Conservation (phyloP, 352 stramenopile genomes). For the Blastocystis sp. region DNA sequence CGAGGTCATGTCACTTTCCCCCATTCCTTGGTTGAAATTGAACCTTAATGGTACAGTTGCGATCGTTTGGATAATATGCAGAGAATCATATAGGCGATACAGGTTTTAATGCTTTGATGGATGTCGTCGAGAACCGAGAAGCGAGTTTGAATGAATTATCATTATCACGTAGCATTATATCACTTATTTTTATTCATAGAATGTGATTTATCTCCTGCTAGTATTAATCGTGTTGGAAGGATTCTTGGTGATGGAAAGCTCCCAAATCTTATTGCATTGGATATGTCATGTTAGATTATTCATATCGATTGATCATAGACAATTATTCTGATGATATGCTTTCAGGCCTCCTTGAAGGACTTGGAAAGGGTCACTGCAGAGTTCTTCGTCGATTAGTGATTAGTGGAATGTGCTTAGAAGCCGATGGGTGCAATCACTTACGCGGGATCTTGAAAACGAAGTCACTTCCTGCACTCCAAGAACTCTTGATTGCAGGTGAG, state of each 20-base stretch:
- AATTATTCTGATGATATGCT: constrained; percentile 42
- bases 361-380: neutral
- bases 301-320: neutral
- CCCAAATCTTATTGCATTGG: neutral
- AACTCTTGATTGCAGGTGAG: constrained; percentile 14
- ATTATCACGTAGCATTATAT: neutral
- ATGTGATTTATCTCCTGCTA: neutral
- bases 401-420: constrained; percentile 46
- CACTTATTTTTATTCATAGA: neutral
- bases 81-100: constrained; percentile 42
- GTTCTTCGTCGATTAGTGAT: neutral
- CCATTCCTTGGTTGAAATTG: neutral
- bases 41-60: neutral
- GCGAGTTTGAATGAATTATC: neutral
- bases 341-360: neutral
- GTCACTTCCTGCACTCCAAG: constrained; percentile 11
- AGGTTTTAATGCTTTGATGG: neutral
- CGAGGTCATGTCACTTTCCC: neutral
- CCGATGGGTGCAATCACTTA: constrained; percentile 14
- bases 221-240: neutral
- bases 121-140: neutral
- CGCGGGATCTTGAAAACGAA: constrained; percentile 7
- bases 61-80: neutral
- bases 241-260: neutral
- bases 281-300: constrained; percentile 9